Conservation (phyloP, 1,139 yeast species). For the Yamadazyma buinensis region DNA sequence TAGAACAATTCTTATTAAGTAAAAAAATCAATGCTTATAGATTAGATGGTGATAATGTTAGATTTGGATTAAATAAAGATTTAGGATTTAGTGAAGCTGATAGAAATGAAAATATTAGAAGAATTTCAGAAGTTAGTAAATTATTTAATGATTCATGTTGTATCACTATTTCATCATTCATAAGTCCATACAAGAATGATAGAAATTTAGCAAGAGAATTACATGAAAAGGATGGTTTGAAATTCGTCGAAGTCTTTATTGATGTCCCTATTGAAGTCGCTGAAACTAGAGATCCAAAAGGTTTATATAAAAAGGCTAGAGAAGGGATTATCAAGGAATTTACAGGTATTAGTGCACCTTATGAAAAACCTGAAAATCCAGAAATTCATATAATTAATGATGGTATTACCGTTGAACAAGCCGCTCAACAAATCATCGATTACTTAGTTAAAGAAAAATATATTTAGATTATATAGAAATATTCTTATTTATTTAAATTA, state of each 20-base stretch:
- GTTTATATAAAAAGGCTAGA: slow-evolving; percentile 92
- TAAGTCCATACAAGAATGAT: slow-evolving; percentile 84
- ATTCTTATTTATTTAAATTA: no score
- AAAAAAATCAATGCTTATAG: slow-evolving; percentile 73
- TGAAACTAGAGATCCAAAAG: slow-evolving; percentile 96
- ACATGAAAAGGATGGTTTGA: slow-evolving; percentile 70
- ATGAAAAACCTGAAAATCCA: slow-evolving; percentile 84
- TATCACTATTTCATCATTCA: slow-evolving; percentile 84
- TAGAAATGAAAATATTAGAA: slow-evolving; percentile 89
- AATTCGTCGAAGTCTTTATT: slow-evolving; percentile 85
- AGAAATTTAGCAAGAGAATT: slow-evolving; percentile 81
- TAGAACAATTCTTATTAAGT: slow-evolving; percentile 75
- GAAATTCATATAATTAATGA: slow-evolving; percentile 76
- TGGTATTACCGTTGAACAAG: slow-evolving; percentile 69
- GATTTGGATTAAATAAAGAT: slow-evolving; percentile 93
- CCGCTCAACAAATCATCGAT: slow-evolving; percentile 68
- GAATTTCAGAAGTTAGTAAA: slow-evolving; percentile 89
- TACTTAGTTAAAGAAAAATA: slow-evolving; percentile 60
- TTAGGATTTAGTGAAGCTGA: slow-evolving; percentile 89
- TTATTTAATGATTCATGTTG: slow-evolving; percentile 87
- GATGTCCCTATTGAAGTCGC: slow-evolving; percentile 94
- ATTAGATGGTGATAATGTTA: slow-evolving; percentile 90
- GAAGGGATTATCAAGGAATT: slow-evolving; percentile 92
- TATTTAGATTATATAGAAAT: slow-evolving; percentile 23
- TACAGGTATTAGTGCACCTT: slow-evolving; percentile 94